Evolutionary conservation across 225 moss, liverwort and hornwort genomes (phyloP).

Genomic region (Thuidium tamariscinum): DNA sequence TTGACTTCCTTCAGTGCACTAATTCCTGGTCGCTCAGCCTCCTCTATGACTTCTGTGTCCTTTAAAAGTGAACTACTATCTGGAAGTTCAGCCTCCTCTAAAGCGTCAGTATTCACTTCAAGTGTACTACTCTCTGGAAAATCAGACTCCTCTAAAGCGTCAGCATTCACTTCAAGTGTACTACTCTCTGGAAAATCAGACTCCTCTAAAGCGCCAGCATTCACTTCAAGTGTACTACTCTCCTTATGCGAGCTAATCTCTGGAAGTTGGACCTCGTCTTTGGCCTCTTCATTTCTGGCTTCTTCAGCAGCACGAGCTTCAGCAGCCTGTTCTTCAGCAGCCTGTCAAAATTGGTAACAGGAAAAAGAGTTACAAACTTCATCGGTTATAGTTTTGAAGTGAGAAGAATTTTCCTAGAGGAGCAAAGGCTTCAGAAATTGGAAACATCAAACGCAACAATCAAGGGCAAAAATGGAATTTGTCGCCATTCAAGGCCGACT

Average conservation of each 20-base stretch:
- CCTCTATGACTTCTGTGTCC: background rate
- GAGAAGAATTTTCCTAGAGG: background rate
- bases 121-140: background rate
- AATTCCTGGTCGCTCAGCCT: background rate
- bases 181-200: background rate
- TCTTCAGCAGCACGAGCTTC: constrained; percentile 28
- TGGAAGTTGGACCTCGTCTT: background rate
- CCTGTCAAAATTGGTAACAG: constrained; percentile 9
- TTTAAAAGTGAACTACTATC: background rate
- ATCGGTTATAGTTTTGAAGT: background rate
- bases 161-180: background rate
- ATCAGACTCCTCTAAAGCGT: background rate
- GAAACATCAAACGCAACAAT: background rate
- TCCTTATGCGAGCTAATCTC: background rate
- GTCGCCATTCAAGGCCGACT: background rate
- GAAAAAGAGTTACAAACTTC: background rate
- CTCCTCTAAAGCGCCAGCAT: background rate
- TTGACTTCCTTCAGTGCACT: background rate
- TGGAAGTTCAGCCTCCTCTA: background rate
- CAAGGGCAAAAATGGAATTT: background rate
- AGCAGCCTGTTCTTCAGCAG: constrained; percentile 18
- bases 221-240: background rate
- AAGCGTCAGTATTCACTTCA: background rate
- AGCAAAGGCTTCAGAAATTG: background rate
- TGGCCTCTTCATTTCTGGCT: background rate